Evolutionary conservation across 2,329 filamentous ascomycete genomes (phyloP), one percentile per base, ranked within the genome.

Genomic region (Trematosphaeria pertusa): DNA sequence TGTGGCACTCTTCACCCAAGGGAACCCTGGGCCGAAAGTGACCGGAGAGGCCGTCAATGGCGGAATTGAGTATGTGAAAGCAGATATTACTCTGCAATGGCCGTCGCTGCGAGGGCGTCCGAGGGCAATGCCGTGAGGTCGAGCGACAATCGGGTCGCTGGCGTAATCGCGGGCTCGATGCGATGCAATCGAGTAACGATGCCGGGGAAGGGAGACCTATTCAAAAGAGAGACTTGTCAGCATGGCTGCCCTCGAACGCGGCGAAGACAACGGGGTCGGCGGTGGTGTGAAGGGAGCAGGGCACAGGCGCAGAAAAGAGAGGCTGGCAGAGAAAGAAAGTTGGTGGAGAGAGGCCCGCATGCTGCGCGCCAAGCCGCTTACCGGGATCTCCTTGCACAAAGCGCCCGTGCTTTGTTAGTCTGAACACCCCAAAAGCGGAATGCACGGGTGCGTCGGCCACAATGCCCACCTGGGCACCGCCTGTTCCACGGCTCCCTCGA

Each of bases 71-170:
- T 7, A 28, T 28, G 24, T 28, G 24, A 28, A 28, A 28, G 24
- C 12, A 8, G 24, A 28, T 12, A 7, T 7, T 7, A 12, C 7
- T 28, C 8, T 5, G 32, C 17, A 30, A 31, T 22, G 30, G 33
- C 19, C 9, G 33, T 48, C 10, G 9, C 3, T 5, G 35, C 11
- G 19, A 21, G 17, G 18, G 33, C 31, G 32, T 14, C 32, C 32
- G 45, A 19, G 30, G 44, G 43, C 38, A 42, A 44, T 44, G 43
- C 5, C 46, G 41, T 34, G 45, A 22, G 35, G 42, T 38, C 24
- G 38, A 44, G 46, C 36, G 15, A 30, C 32, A 19, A 30, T 26
- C 33, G 11, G 17, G 19, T 43, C 21, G 38, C 34, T 42, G 11
- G 33, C 15, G 14, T 35, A 19, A 24, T n/a, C 24, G 32, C 15